These are phyloP conservation scores for Gloeopeniophorella convolvens DNA, from an alignment of 768 basidiomycete species.

Conservation along the genomic window DNA sequence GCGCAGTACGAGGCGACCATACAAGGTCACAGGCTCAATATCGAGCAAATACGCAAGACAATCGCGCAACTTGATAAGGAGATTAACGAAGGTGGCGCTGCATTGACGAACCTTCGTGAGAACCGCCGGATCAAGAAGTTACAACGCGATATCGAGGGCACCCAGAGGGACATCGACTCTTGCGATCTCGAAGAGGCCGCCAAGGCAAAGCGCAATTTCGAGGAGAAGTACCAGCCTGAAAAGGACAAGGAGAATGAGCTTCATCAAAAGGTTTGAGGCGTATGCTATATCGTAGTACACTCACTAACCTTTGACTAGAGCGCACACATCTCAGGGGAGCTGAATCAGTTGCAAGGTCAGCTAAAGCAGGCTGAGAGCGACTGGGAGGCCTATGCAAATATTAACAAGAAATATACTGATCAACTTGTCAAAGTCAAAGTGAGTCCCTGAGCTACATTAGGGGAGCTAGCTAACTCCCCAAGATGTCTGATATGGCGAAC, in stretches of 20 bases:
- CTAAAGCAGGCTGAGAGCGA: conserved; percentile 61
- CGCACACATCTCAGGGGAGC: conserved; percentile 76
- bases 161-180: conserved; percentile 63
- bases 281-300: conserved; percentile 1
- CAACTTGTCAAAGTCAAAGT: conserved; percentile 96
- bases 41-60: conserved; percentile 35
- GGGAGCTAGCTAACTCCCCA: background rate
- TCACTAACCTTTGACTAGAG: conserved; percentile 38
- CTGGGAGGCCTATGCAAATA: conserved; percentile 78
- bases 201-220: conserved; percentile 77
- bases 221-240: conserved; percentile 66
- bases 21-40: conserved; percentile 32
- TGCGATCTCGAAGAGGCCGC: conserved; percentile 84
- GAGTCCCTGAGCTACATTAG: conserved; percentile 9
- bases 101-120: conserved; percentile 65
- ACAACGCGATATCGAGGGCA: conserved; percentile 54
- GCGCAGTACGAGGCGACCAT: conserved; percentile 42
- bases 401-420: conserved; percentile 79
- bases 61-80: conserved; percentile 67
- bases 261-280: conserved; percentile 51
- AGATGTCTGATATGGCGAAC: conserved; percentile 99
- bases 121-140: conserved; percentile 76
- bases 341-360: conserved; percentile 65
- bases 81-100: conserved; percentile 68
- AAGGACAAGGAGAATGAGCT: conserved; percentile 68